Conservation (phyloP, 2,329 filamentous ascomycete species). For the Curvularia hawaiiensis region DNA sequence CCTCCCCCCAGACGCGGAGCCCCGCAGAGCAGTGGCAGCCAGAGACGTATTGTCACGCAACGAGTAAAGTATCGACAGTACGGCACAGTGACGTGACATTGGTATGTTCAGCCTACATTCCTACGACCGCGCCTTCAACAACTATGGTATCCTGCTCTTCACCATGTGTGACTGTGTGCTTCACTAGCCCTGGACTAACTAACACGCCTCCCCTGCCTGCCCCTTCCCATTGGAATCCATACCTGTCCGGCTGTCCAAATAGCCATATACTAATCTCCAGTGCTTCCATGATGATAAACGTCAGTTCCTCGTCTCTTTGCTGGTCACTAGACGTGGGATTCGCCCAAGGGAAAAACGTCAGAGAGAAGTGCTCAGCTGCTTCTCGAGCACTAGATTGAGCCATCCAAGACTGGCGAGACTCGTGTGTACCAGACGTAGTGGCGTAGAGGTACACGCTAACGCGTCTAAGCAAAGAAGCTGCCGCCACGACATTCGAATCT, state of each 20-base stretch:
- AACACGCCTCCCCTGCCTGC: conserved; percentile 29
- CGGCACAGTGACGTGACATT: not conserved
- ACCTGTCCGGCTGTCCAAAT: conserved; percentile 31
- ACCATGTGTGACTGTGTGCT: conserved; percentile 11
- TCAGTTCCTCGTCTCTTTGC: conserved; percentile 38
- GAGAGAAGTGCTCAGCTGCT: conserved; percentile 42
- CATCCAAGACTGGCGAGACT: conserved; percentile 8
- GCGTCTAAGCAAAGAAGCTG: conserved; percentile 35
- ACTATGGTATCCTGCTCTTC: conserved; percentile 7
- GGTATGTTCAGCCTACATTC: conserved; percentile 2
- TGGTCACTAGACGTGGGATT: conserved; percentile 34
- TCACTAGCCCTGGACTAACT: conserved; percentile 30
- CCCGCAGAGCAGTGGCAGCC: conserved; percentile 1
- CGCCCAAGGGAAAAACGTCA: conserved; percentile 45
- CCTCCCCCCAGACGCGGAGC: not conserved
- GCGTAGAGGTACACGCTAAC: conserved; percentile 36
- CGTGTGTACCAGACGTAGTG: conserved; percentile 6
- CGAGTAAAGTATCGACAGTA: not conserved
- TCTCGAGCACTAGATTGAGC: conserved; percentile 33
- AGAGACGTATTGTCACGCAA: not conserved
- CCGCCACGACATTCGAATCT: conserved; percentile 18
- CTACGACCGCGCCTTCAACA: conserved; percentile 17
- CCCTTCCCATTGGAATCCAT: conserved; percentile 36
- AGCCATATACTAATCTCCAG: conserved; percentile 39
- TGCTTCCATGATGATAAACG: conserved; percentile 31